Conservation (phyloP, 2,329 filamentous ascomycete species). For the Dothiorella sarmentorum region DNA sequence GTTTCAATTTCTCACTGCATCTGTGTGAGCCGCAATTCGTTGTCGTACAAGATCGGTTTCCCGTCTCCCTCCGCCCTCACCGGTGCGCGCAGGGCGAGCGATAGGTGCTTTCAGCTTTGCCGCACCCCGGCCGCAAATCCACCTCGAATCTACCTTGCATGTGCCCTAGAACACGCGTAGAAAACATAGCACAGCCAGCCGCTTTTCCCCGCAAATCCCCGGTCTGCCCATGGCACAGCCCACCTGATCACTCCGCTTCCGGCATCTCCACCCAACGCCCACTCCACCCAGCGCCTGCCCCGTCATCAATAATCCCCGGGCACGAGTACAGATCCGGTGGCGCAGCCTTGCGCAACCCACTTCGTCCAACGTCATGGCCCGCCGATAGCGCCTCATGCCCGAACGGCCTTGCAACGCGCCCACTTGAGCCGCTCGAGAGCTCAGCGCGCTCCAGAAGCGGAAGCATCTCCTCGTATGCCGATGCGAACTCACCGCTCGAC, state of each 20-base stretch:
- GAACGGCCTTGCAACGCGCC: neutral
- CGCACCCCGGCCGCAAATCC: neutral
- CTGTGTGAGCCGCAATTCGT: neutral
- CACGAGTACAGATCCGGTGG: neutral
- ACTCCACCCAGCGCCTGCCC: neutral
- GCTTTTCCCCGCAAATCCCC: neutral
- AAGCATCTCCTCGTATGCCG: constrained; percentile 24
- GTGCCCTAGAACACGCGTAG: neutral
- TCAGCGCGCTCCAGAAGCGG: constrained; percentile 24
- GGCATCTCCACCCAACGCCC: neutral
- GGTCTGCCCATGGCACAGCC: neutral
- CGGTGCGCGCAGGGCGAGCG: constrained; percentile 8
- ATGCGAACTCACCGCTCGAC: neutral
- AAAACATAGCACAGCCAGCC: neutral
- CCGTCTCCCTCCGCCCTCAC: constrained; percentile 8
- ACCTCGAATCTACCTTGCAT: neutral
- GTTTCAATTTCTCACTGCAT: neutral
- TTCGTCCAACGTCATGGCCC: neutral
- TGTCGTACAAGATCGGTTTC: constrained; percentile 4
- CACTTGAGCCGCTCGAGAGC: constrained; percentile 22
- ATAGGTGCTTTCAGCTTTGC: neutral
- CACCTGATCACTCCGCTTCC: neutral
- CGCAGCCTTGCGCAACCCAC: neutral
- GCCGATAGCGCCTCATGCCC: constrained; percentile 5
- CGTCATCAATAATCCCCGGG: neutral